Evolutionary conservation across 768 basidiomycete genomes (phyloP), one percentile per base, ranked within the genome.

Genomic region (Jaapia argillacea): DNA sequence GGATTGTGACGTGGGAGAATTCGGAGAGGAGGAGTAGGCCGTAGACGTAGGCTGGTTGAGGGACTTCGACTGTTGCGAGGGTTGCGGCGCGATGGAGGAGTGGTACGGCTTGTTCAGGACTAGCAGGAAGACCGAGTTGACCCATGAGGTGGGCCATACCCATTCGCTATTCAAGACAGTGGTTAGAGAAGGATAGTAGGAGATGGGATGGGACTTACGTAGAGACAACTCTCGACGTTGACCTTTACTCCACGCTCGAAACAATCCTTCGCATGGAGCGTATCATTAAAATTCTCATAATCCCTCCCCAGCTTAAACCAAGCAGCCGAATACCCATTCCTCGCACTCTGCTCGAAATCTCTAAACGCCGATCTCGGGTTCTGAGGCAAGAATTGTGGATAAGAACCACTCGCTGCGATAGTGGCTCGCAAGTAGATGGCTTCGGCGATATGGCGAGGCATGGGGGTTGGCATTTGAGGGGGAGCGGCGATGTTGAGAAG

Each of bases 251-350:
- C 93, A 5, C 85, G 74, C 51, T 89, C 84, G 54, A 91, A 96
- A 58, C 90, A 93, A 22, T 89, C 87, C 48, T 67, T 77, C 1
- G 93, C 92, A 35, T 82, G 76, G 0, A 60, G 50, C 1, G 72
- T 41, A 57, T 98, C 90, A 20, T 79, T 80, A 48, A 86, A 90
- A 36, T 77, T 79, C 64, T 97, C 93, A 55, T 97, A 96, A 48
- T 94, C 93, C 14, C 90, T 67, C 0, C 89, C 94, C 1, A 97
- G 72, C 21, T 82, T 73, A 65, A 92, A 96, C 93, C 94, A 97
- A 0, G 88, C 88, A n/a, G 74, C 65, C 3, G 70, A 64, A 49
- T 79, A 84, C 0, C 93, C 92, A 0, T 71, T 76, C 21, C 85
- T 69, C 0, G 91, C 93, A 2, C 88, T 79, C 1, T 69, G 65